Evolutionary conservation across 257 asterid species (phyloP), one percentile per base, ranked within the genome.

Genomic region (Osmanthus fragrans): DNA sequence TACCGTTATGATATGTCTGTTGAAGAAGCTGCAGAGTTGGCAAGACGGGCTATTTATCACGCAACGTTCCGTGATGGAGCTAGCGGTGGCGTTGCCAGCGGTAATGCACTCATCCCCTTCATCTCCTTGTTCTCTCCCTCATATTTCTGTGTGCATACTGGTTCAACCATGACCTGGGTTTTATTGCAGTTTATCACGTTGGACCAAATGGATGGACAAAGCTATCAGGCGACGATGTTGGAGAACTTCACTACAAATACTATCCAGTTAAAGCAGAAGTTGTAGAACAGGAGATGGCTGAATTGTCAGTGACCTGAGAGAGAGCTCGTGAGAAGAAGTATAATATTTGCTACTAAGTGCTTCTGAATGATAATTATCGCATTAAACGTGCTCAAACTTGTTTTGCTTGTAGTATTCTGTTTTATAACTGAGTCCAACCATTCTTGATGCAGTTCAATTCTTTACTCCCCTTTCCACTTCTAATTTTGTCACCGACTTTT

Each of bases 1-100:
- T 89, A 91, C 78, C 89, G 78, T 32, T 87, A 75, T 69, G 97
- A 91, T 76, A 49, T 91, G 90, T 86, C 96, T 25, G 95, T 91
- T 76, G 95, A 89, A 86, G 96, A 92, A 77, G 97, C 97, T 81
- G 91, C 96, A 0, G 97, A 92, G 86, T 80, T 91, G 76, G 97
- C 95, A 69, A 91, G 92, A 82, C 90, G 96, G 70, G 84, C 95
- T 74, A 92, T 92, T 82, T 92, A 92, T 86, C 97, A 92, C 76
- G 97, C 97, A 23, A 92, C 97, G 36, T 92, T 92, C 84, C 94
- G 97, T 81, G 97, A 91, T 82, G 97, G 96, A 71, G 97, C 95
- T 71, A 89, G 97, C 71, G 96, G 96, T 81, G 97, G 96, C 76
- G 93, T 92, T 85, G 97, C 94, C 27, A 88, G 94, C 74, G 96